phyloP scores from a whole-genome alignment of 1,284 basidiomycete species.

The Cystobasidiaceae sp. region DNA sequence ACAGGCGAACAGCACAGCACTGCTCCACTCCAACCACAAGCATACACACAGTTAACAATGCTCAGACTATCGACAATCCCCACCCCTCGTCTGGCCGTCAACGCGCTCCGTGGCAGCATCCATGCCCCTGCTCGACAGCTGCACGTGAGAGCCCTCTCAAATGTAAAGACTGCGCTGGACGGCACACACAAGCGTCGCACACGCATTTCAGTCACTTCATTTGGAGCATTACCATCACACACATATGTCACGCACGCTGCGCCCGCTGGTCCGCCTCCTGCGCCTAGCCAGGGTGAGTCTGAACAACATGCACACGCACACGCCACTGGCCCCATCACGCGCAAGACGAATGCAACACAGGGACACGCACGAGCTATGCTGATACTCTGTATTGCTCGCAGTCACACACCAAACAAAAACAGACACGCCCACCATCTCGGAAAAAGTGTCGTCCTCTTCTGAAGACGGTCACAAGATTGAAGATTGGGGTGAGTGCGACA shows the following conservation, averaged over 20 bases:
- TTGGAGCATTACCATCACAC: constrained; percentile 4
- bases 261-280: not conserved
- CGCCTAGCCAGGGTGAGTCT: not conserved
- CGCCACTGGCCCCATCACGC: not conserved
- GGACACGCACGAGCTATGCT: not conserved
- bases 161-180: too few species aligned
- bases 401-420: constrained; percentile 9
- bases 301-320: not conserved
- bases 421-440: constrained; percentile 23
- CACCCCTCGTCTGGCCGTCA: too few species aligned
- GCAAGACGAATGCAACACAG: not conserved
- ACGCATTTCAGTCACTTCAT: not conserved
- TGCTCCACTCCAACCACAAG: too few species aligned
- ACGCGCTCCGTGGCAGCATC: too few species aligned
- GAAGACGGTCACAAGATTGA: constrained; percentile 16
- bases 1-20: too few species aligned
- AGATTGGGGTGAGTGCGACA: constrained; percentile 27
- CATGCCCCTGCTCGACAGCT: too few species aligned
- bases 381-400: not conserved
- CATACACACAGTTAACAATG: too few species aligned
- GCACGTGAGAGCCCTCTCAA: too few species aligned
- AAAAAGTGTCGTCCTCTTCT: not conserved
- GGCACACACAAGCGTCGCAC: too few species aligned
- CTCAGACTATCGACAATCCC: too few species aligned
- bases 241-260: not conserved